Evolutionary conservation across 441 rosid genomes (phyloP).

Genomic region (Populus trichocarpa): DNA sequence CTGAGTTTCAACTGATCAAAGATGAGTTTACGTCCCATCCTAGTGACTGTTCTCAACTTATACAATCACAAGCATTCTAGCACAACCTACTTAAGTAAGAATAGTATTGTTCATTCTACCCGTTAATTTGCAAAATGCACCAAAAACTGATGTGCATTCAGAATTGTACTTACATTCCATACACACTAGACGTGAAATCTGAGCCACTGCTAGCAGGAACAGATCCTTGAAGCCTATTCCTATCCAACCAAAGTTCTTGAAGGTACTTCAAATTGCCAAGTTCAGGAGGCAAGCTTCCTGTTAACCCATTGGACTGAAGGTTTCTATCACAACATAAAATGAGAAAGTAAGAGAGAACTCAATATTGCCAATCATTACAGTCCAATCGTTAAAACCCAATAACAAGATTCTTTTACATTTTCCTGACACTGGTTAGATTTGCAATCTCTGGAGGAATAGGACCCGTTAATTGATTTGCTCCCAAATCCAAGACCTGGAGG

Average conservation of each 20-base stretch:
- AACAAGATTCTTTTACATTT: constrained; percentile 37
- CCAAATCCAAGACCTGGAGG: constrained; percentile 85
- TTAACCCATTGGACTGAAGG: constrained; percentile 81
- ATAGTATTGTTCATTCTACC: background rate
- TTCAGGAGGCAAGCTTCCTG: constrained; percentile 68
- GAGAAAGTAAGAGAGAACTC: constrained; percentile 17
- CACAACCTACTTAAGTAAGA: background rate
- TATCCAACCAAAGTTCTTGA: constrained; percentile 63
- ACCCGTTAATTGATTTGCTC: constrained; percentile 76
- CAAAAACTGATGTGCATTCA: background rate
- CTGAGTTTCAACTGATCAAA: background rate
- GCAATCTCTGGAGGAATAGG: constrained; percentile 85
- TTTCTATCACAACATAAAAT: constrained; percentile 48
- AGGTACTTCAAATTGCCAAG: constrained; percentile 66
- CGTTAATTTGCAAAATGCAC: background rate
- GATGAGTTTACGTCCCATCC: background rate
- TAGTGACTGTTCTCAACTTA: background rate
- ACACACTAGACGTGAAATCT: constrained; percentile 32
- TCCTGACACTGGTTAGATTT: constrained; percentile 44
- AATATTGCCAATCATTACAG: background rate
- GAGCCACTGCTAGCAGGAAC: constrained; percentile 47
- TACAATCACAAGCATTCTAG: background rate
- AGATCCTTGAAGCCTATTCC: constrained; percentile 76
- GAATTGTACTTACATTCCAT: constrained; percentile 48
- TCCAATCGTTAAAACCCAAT: background rate